Base-by-base conservation (phyloP, 2,329 filamentous ascomycete genomes). In the Cadophora sp. region DNA sequence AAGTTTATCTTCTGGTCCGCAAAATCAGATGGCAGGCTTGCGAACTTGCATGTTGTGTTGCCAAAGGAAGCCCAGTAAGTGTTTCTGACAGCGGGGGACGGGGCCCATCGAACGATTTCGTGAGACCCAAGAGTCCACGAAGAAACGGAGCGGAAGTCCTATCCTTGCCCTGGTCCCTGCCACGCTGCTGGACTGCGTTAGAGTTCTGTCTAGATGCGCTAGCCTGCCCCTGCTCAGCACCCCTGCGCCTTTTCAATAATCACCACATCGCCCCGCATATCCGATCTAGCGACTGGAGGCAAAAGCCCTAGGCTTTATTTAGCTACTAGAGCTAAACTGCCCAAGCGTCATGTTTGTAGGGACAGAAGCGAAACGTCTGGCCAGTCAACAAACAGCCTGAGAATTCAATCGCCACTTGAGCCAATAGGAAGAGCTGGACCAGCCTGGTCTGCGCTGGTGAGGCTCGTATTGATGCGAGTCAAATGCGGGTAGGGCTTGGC, bases 401-500 rank as follows among this genome's bases (percentile, higher is more conserved):
- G 50, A 33, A 30, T 22, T 8, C 27, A 0, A 6, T 58, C 36
- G 55, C 9, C 55, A 41, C 1, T 1, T 4, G 13, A 13, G 20
- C 55, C 36, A 58, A 41, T 58, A 8, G 30, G 13, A 18, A 27
- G 11, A 39, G 33, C 20, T 41, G 14, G 11, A 27, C 27, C 36
- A 5, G 8, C 11, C 18, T n/a, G 16, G 27, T 30, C n/a, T 36
- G 18, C 14, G 33, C 14, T 58, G 13, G 24, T 53, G 50, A 53
- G 50, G 55, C 55, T 58, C 55, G 55, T 58, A 58, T 58, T 36
- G 1, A 24, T 58, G 33, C 53, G n/a, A 24, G 33, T 58, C n/a
- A 41, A 36, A 58, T 43, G 33, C 33, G 55, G 53, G 36, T 58
- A 58, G 55, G 33, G 55, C 55, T 58, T 58, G 55, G 55, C 55